Evolutionary conservation across 2,329 filamentous ascomycete genomes (phyloP), one percentile per base, ranked within the genome.

Genomic region (Fusarium pseudocircinatum): DNA sequence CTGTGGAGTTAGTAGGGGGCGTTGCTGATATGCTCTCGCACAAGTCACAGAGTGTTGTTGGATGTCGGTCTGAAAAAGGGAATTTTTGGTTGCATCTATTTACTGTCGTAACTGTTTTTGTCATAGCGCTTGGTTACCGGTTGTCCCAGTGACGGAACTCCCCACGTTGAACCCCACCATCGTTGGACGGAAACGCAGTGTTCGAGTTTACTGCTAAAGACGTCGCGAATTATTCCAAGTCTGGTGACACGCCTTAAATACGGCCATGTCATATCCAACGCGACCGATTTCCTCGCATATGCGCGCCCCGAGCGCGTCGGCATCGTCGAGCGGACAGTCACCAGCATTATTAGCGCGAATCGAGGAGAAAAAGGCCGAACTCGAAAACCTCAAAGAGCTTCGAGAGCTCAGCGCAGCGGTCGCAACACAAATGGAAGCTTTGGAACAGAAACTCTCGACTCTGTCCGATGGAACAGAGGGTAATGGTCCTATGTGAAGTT

Each of bases 401-500:
- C 89, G 93, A 75, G 92, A 95, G 77, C 86, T 97, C 50, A 96
- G 93, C 76, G 93, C 92, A 28, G 93, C 92, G 4, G 87, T 96
- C 39, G 94, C 94, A 46, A 87, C 89, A 44, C 94, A 96, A 81
- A 96, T 97, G 93, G 92, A 95, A 79, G 90, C 91, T 69, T 82
- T 97, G 60, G 93, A 95, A 77, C 89, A 93, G 79, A 96, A 95
- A 81, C 84, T 97, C 14, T 86, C 87, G 20, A 97, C 94, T 0
- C 82, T 97, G 32, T 93, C 93, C 2, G 91, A 95, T 76, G 94
- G 94, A 20, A 96, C 94, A 36, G 93, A 96, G 88, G 92, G 92
- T 93, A 79, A 80, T 62, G 44, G n/a, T 13, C 8, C 5, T 20
- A 16, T 14, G 11, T 9, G 22, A 4, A 18, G 44, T 11, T 42